Base-by-base conservation (phyloP, 2,329 filamentous ascomycete genomes). In the Parasarocladium wereldwijsianum region DNA sequence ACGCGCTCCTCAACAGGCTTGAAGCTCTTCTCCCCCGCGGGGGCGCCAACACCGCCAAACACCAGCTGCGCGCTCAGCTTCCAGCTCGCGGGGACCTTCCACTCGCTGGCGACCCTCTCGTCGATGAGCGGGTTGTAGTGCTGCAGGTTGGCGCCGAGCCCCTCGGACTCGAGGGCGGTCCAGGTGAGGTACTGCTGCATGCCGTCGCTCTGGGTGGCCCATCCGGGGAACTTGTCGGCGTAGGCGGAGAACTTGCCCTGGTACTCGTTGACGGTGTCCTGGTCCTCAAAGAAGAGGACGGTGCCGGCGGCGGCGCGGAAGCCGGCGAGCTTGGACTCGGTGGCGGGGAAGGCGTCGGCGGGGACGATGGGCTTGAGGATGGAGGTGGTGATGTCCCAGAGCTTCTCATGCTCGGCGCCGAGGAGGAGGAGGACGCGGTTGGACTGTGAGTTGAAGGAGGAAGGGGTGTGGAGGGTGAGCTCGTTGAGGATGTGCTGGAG, bases 71-170 rank as follows among this genome's bases (percentile, higher is more conserved):
- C 76, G 47, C 76, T 71, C 39, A 93, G 67, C 47, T 70, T 70
- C 84, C 85, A 93, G 43, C 67, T 66, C 12, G 57, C 46, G 24
- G 81, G 78, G 18, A 93, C 43, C 34, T 66, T 65, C 79, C 82
- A 93, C 42, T 71, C 60, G 37, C 56, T 60, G 25, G 66, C 57
- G 31, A 85, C 77, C 58, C 75, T 71, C 40, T 66, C 63, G 57
- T 93, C 79, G 42, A 92, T 71, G 34, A 93, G 55, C 13, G 84
- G 84, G 68, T 84, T 90, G 66, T 93, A 93, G 62, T 93, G 85
- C 66, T 93, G 85, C 31, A 93, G 66, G 65, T 86, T 93, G 50
- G 77, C 80, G 40, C 84, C 84, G 33, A 92, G 70, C 17, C 85
- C 84, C 51, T 90, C 83, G 36, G 76, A 66, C 58, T 86, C 80